Conservation (phyloP, 345 rosid species). For the Citrus mangshanensis region DNA sequence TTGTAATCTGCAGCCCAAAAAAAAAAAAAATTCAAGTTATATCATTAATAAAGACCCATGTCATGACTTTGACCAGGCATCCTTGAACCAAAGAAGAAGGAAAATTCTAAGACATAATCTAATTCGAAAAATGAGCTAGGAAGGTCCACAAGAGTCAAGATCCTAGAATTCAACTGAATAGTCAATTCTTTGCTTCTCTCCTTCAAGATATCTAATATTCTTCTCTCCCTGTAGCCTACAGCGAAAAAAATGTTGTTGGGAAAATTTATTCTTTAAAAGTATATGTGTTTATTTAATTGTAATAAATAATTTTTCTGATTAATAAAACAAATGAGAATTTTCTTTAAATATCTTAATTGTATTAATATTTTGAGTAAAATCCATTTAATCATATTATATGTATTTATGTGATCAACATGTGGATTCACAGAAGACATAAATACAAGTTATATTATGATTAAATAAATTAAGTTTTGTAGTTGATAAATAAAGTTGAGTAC, state of each 20-base stretch:
- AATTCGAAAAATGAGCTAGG: neutral
- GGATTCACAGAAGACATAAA: too few relatives aligned
- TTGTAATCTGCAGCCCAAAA: conserved; percentile 50
- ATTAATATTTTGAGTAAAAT: too few relatives aligned
- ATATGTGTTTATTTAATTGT: too few relatives aligned
- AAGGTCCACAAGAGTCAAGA: neutral
- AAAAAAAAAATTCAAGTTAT: conserved; percentile 11
- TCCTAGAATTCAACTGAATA: neutral
- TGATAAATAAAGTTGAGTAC: too few relatives aligned
- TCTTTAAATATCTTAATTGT: too few relatives aligned
- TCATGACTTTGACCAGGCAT: neutral
- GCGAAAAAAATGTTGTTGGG: neutral
- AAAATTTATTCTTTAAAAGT: too few relatives aligned
- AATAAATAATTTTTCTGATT: too few relatives aligned
- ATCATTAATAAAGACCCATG: neutral
- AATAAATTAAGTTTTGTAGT: too few relatives aligned
- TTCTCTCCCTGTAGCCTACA: neutral
- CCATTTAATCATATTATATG: too few relatives aligned
- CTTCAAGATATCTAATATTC: neutral
- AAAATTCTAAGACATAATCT: neutral
- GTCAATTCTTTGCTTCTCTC: neutral
- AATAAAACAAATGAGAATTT: too few relatives aligned
- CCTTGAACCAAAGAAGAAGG: neutral
- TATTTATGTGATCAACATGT: too few relatives aligned
- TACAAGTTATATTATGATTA: too few relatives aligned